Conservation (phyloP, 2,329 filamentous ascomycete genomes). For the Phialocephala subalpina region DNA sequence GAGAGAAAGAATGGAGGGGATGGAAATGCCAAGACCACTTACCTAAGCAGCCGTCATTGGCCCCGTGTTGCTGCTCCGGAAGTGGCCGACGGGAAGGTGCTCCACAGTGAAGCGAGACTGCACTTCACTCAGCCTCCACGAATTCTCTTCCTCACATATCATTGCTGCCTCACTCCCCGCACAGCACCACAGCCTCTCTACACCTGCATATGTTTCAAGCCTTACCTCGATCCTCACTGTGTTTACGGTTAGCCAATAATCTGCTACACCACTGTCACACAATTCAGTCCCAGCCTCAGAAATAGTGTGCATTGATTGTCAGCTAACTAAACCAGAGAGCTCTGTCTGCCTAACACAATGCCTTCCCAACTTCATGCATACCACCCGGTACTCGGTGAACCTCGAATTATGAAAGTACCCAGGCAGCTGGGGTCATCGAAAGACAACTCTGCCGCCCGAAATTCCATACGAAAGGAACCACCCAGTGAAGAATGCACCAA, state of each 20-base stretch:
- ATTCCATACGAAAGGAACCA: too few species aligned
- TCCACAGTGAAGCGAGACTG: constrained; percentile 1
- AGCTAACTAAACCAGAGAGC: neutral
- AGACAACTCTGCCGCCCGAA: too few species aligned
- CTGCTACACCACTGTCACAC: neutral
- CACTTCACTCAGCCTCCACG: constrained; percentile 12
- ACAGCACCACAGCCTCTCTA: neutral
- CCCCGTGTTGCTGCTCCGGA: neutral
- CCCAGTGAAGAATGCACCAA: neutral
- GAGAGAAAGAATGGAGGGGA: neutral
- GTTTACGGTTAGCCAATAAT: neutral
- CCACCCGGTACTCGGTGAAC: too few species aligned
- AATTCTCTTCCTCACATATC: neutral
- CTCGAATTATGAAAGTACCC: too few species aligned
- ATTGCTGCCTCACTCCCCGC: neutral
- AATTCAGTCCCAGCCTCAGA: neutral
- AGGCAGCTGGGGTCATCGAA: too few species aligned
- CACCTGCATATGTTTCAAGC: neutral
- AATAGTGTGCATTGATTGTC: neutral
- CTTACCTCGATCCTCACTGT: neutral
- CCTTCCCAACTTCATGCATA: neutral
- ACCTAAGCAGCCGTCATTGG: neutral
- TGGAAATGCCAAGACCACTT: neutral
- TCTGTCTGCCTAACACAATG: constrained; percentile 1
- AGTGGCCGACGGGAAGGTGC: neutral